phyloP scores from a whole-genome alignment of 768 basidiomycete species.

The Suillus lakei region DNA sequence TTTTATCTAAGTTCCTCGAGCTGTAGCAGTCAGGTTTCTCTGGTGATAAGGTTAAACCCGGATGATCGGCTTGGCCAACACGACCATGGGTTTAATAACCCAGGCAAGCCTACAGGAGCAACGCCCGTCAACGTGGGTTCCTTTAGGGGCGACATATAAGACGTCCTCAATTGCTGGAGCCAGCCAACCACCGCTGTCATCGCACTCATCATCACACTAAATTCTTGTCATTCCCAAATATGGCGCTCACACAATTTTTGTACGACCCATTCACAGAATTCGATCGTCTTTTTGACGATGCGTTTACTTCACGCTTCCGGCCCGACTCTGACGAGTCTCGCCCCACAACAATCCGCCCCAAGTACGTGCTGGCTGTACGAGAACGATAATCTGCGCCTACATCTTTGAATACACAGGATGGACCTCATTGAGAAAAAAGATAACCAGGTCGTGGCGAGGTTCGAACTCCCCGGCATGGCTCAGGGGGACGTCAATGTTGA shows the following conservation, averaged over 20 bases:
- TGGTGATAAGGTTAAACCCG: too few species aligned
- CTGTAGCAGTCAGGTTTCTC: too few species aligned
- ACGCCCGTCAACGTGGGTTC: neutral
- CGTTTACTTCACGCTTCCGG: slow-evolving; percentile 28
- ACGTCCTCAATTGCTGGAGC: neutral
- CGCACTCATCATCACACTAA: neutral
- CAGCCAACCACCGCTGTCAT: neutral
- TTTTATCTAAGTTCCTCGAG: too few species aligned
- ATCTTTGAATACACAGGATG: slow-evolving; percentile 34
- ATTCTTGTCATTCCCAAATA: neutral
- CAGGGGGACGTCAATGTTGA: slow-evolving; percentile 54
- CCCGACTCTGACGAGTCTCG: slow-evolving; percentile 6
- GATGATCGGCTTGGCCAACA: too few species aligned
- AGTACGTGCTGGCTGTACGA: slow-evolving; percentile 11
- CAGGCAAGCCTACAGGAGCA: neutral
- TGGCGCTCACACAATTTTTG: slow-evolving; percentile 37
- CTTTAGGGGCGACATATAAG: neutral
- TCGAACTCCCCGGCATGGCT: slow-evolving; percentile 60
- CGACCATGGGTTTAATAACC: neutral
- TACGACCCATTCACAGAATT: slow-evolving; percentile 50
- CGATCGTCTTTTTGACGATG: slow-evolving; percentile 49
- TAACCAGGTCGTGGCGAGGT: slow-evolving; percentile 51
- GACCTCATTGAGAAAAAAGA: slow-evolving; percentile 51
- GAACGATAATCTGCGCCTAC: rapidly evolving
- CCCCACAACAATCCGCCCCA: slow-evolving; percentile 24